Conservation (phyloP, 805 yeast genomes). For the Candida pseudoglaebosa region DNA sequence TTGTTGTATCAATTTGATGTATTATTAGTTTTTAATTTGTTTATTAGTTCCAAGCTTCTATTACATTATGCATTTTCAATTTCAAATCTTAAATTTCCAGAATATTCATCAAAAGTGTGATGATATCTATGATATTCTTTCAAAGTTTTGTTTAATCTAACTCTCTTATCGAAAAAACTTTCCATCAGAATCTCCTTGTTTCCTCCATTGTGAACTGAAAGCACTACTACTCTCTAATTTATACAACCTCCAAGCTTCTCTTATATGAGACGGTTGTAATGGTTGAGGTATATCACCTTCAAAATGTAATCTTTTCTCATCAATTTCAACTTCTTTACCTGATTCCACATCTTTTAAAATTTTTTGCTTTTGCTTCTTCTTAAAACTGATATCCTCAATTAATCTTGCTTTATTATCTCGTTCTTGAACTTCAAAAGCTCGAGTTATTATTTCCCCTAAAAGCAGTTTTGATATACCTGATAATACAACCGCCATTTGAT, state of each 20-base stretch:
- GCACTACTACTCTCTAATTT: conserved; percentile 54
- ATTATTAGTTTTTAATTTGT: not conserved
- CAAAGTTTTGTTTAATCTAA: not conserved
- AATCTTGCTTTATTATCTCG: conserved; percentile 45
- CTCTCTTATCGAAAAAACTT: conserved; percentile 52
- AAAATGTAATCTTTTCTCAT: conserved; percentile 20
- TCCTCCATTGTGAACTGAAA: conserved; percentile 58
- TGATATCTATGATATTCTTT: not conserved
- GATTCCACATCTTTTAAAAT: conserved; percentile 36
- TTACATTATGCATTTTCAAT: no score
- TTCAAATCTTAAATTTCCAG: not conserved
- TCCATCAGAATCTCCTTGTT: conserved; percentile 69
- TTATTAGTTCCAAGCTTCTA: no score
- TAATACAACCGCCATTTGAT: conserved; percentile 71
- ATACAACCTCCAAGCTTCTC: conserved; percentile 85
- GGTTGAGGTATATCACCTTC: conserved; percentile 53
- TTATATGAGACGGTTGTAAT: conserved; percentile 73
- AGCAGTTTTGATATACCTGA: conserved; percentile 87
- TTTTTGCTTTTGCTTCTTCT: conserved; percentile 35
- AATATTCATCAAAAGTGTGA: not conserved
- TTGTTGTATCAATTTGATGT: no score
- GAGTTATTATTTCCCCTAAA: conserved; percentile 84
- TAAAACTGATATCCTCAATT: conserved; percentile 30
- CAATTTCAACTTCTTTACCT: conserved; percentile 32
- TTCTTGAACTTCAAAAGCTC: conserved; percentile 69